Conservation (phyloP, 768 basidiomycete genomes). For the Lyophyllum atratum region DNA sequence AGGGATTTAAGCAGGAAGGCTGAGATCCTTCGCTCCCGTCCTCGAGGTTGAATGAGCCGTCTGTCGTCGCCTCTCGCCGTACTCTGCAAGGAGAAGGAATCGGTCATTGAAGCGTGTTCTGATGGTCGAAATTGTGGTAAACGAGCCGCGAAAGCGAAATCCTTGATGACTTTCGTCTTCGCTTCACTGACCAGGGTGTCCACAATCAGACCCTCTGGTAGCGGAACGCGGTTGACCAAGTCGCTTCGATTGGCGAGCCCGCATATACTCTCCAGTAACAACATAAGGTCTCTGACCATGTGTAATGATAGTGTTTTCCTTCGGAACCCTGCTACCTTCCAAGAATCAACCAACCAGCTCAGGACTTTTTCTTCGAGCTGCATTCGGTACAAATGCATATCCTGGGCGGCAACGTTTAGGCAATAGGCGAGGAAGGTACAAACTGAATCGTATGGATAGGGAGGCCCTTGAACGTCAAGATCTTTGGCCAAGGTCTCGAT, state of each 20-base stretch:
- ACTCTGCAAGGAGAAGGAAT: neutral
- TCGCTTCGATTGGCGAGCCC: conserved; percentile 48
- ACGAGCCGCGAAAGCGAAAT: conserved; percentile 68
- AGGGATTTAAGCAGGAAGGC: conserved; percentile 64
- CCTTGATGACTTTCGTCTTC: conserved; percentile 59
- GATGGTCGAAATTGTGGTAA: conserved; percentile 45
- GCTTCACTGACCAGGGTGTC: conserved; percentile 60
- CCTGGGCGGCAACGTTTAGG: conserved; percentile 72
- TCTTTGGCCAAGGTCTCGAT: conserved; percentile 81
- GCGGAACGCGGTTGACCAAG: conserved; percentile 47
- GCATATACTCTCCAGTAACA: conserved; percentile 66
- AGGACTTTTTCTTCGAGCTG: conserved; percentile 86
- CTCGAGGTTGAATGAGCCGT: conserved; percentile 48
- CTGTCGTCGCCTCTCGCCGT: conserved; percentile 14
- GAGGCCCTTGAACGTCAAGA: conserved; percentile 88
- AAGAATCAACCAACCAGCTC: conserved; percentile 77
- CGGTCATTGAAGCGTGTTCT: neutral
- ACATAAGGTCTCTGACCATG: conserved; percentile 60
- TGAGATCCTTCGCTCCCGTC: conserved; percentile 64
- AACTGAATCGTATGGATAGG: conserved; percentile 86
- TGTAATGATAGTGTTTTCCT: conserved; percentile 50
- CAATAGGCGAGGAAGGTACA: conserved; percentile 78
- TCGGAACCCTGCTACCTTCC: conserved; percentile 47
- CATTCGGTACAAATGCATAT: conserved; percentile 82
- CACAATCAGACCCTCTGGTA: conserved; percentile 73